These are phyloP conservation scores for Penicillium polonicum DNA, from an alignment of 2,329 filamentous ascomycete species.

Conservation along the genomic window DNA sequence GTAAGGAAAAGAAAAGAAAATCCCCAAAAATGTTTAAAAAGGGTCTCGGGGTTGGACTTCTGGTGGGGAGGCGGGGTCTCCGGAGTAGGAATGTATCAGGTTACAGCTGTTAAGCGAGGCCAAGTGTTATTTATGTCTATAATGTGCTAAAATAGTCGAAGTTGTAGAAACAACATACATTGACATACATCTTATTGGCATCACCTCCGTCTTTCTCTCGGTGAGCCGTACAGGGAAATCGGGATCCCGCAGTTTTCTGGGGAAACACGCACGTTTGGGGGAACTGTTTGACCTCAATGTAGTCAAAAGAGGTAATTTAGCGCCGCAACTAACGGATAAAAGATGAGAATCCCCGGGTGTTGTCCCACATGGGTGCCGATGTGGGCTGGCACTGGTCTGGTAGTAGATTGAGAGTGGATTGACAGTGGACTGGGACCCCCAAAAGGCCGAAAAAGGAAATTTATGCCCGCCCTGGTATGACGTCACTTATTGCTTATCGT, in stretches of 20 bases:
- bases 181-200: constrained; percentile 5
- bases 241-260: constrained; percentile 23
- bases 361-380: background rate
- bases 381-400: background rate
- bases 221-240: constrained; percentile 23
- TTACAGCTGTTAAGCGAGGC: constrained; percentile 1
- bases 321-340: background rate
- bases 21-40: constrained; percentile 3
- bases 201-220: constrained; percentile 10
- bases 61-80: constrained; percentile 25
- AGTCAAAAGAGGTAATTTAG: background rate
- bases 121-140: background rate
- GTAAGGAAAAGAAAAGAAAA: constrained; percentile 2
- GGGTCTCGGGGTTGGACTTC: constrained; percentile 6
- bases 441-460: background rate
- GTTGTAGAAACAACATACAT: background rate
- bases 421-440: background rate
- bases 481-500: constrained; percentile 1
- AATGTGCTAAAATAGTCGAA: background rate
- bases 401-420: background rate
- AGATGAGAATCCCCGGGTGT: background rate
- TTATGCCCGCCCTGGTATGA: background rate
- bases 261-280: background rate
- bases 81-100: constrained; percentile 8
- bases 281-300: background rate